Conservation (phyloP, 768 basidiomycete species). For the Pleurotus djamor region DNA sequence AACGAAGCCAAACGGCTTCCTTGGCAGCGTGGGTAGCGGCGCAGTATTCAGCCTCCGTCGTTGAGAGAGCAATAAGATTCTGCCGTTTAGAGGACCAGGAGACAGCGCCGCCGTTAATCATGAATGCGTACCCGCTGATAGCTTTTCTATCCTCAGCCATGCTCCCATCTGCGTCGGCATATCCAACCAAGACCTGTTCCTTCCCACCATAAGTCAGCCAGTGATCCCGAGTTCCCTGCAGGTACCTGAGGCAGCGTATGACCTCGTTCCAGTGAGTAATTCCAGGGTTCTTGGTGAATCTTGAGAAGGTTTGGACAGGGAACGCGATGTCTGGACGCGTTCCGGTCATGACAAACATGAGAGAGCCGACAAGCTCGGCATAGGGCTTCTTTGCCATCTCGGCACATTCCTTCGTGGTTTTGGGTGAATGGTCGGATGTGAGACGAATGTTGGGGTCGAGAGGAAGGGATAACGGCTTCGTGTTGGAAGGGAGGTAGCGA, state of each 20-base stretch:
- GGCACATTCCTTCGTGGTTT: not conserved
- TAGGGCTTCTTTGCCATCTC: not conserved
- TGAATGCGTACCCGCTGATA: conserved; percentile 28
- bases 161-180: conserved; percentile 22
- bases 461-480: conserved; percentile 18
- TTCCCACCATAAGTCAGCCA: not conserved
- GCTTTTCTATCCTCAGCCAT: conserved; percentile 19
- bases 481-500: conserved; percentile 14
- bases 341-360: conserved; percentile 23
- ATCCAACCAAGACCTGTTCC: not conserved
- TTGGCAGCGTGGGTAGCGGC: conserved; percentile 26
- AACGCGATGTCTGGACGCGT: conserved; percentile 11
- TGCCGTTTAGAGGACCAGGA: conserved; percentile 41
- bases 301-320: not conserved
- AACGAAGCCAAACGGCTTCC: conserved; percentile 32
- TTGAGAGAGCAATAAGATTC: conserved; percentile 31
- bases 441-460: conserved; percentile 18
- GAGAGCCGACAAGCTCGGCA: conserved; percentile 1
- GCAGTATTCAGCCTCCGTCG: conserved; percentile 42
- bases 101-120: conserved; percentile 29
- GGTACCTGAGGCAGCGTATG: not conserved
- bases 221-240: not conserved
- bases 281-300: not conserved
- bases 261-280: not conserved
- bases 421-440: not conserved